A percentile compares a stretch with the other conserved stretches of the same genome.
Evolutionary conservation across 306 rosid genomes (phyloP).

Genomic region (Dryas octopetala): DNA sequence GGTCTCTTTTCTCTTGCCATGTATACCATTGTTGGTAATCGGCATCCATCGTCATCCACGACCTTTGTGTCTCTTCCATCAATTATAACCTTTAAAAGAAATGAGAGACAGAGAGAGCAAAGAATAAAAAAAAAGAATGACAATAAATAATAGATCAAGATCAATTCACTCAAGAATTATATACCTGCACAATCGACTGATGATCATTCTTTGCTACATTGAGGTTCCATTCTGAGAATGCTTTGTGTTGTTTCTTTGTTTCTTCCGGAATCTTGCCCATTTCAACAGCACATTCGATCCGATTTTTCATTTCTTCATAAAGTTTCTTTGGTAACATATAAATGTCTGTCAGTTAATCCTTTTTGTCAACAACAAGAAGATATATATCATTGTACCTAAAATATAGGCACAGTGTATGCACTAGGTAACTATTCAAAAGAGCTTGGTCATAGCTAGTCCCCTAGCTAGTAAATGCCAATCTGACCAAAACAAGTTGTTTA

Average conservation of each 20-base stretch:
- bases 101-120: neutral
- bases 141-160: neutral
- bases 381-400: no score
- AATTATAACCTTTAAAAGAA: slow-evolving; percentile 40
- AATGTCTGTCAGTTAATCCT: neutral
- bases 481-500: no score
- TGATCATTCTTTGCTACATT: slow-evolving; percentile 56
- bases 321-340: slow-evolving; percentile 37
- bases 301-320: slow-evolving; percentile 62
- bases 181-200: slow-evolving; percentile 60
- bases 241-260: slow-evolving; percentile 34
- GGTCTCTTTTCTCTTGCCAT: slow-evolving; percentile 72
- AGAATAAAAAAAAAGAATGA: neutral
- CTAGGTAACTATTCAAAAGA: no score
- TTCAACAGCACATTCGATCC: slow-evolving; percentile 41
- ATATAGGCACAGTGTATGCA: no score
- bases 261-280: slow-evolving; percentile 42
- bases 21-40: slow-evolving; percentile 57
- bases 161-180: neutral
- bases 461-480: no score
- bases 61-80: slow-evolving; percentile 48
- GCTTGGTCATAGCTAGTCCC: no score
- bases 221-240: slow-evolving; percentile 61
- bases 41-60: slow-evolving; percentile 48
- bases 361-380: neutral